phyloP scores from a whole-genome alignment of 2,329 filamentous ascomycete species.

The Huntiella abstrusa region DNA sequence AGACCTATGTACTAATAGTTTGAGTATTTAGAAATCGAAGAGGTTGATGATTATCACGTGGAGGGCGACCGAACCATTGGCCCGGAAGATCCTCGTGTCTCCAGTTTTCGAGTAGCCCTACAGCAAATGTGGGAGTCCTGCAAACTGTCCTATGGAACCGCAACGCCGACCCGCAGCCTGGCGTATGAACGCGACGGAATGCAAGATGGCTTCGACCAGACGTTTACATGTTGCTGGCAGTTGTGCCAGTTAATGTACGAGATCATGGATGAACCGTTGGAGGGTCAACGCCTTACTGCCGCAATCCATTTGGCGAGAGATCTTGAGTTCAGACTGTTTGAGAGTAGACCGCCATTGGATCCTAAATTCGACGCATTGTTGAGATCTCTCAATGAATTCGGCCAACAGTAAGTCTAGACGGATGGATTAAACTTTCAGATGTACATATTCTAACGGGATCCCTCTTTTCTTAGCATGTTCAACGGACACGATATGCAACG shows the following conservation, averaged over 20 bases:
- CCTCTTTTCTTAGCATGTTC: slow-evolving; percentile 39
- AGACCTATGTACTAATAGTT: slow-evolving; percentile 15
- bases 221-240: slow-evolving; percentile 89
- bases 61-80: too few species aligned
- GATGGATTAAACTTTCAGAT: not conserved
- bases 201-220: slow-evolving; percentile 63
- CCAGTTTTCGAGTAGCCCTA: slow-evolving; percentile 54
- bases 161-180: slow-evolving; percentile 19
- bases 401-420: slow-evolving; percentile 50
- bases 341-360: slow-evolving; percentile 59
- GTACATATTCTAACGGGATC: not conserved
- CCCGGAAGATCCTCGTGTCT: slow-evolving; percentile 25
- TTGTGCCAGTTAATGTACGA: slow-evolving; percentile 80
- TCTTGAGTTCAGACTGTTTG: slow-evolving; percentile 82
- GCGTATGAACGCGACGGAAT: slow-evolving; percentile 59
- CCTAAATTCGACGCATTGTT: slow-evolving; percentile 71
- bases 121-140: slow-evolving; percentile 87
- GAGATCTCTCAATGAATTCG: slow-evolving; percentile 83
- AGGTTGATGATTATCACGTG: slow-evolving; percentile 27
- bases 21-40: slow-evolving; percentile 17
- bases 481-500: slow-evolving; percentile 68
- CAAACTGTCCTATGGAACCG: slow-evolving; percentile 51
- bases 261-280: slow-evolving; percentile 51
- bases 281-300: slow-evolving; percentile 42
- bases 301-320: slow-evolving; percentile 78